Evolutionary conservation across 2,329 filamentous ascomycete genomes (phyloP).

Genomic region (Fusarium paranaense): DNA sequence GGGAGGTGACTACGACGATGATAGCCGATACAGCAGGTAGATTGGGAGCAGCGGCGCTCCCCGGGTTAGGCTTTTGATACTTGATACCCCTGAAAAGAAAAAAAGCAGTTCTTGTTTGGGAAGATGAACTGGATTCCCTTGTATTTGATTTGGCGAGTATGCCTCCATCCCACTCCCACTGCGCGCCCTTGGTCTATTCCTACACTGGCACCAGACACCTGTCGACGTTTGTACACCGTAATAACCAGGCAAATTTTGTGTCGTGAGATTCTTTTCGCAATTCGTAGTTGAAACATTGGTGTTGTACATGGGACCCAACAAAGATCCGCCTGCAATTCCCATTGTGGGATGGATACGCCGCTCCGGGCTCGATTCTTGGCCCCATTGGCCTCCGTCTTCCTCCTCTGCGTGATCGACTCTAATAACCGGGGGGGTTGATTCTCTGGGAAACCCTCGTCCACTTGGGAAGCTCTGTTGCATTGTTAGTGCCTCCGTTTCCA

Average conservation of each 20-base stretch:
- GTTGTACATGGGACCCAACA: conserved; percentile 45
- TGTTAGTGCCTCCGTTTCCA: conserved; percentile 33
- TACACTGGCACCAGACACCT: conserved; percentile 28
- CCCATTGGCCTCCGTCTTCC: conserved; percentile 14
- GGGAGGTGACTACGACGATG: conserved; percentile 56
- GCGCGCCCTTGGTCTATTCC: conserved; percentile 34
- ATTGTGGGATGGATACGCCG: conserved; percentile 38
- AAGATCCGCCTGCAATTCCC: conserved; percentile 33
- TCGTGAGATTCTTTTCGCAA: conserved; percentile 38
- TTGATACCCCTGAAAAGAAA: conserved; percentile 42
- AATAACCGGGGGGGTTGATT: conserved; percentile 95
- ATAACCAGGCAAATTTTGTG: conserved; percentile 12
- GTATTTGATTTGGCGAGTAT: conserved; percentile 11
- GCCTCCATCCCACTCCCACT: not conserved
- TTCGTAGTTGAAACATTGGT: conserved; percentile 43
- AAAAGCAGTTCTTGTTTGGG: conserved; percentile 14
- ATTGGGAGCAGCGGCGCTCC: not conserved
- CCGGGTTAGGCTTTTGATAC: conserved; percentile 14
- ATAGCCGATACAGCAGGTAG: conserved; percentile 41
- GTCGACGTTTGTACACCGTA: conserved; percentile 12
- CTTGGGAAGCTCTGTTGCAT: conserved; percentile 77
- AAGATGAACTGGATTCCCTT: conserved; percentile 14
- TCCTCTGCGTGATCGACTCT: conserved; percentile 47
- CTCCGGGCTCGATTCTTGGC: conserved; percentile 31
- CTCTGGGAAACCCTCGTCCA: conserved; percentile 97